Evolutionary conservation across 805 yeast genomes (phyloP).

Genomic region (Monosporozyma yasuniensis): DNA sequence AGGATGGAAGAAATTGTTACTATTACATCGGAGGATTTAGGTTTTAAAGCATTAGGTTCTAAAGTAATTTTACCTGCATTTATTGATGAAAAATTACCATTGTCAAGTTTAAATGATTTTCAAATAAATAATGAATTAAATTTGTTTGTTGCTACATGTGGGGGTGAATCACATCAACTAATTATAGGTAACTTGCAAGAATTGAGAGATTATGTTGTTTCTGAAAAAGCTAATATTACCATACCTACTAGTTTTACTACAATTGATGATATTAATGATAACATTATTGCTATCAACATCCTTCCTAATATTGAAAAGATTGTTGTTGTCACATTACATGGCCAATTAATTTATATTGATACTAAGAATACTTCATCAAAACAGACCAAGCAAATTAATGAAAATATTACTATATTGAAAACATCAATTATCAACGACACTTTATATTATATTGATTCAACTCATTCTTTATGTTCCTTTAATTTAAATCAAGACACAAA

Average conservation of each 20-base stretch:
- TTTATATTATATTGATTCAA: background rate
- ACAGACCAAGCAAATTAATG: background rate
- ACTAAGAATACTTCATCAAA: background rate
- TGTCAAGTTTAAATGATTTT: constrained; percentile 30
- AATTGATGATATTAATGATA: background rate
- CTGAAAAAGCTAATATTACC: constrained; percentile 10
- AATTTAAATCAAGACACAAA: background rate
- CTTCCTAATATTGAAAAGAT: background rate
- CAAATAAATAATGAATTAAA: constrained; percentile 29
- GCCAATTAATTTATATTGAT: background rate
- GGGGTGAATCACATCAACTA: constrained; percentile 16
- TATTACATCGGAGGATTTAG: constrained; percentile 34
- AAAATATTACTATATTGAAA: background rate
- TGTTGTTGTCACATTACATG: background rate
- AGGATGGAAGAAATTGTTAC: constrained; percentile 7
- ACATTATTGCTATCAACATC: background rate
- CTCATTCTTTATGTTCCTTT: background rate
- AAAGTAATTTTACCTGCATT: constrained; percentile 30
- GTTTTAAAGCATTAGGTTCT: constrained; percentile 34
- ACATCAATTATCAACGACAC: background rate
- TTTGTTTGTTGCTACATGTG: constrained; percentile 34
- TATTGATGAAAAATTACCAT: constrained; percentile 30
- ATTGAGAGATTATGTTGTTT: constrained; percentile 26
- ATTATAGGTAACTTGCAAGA: constrained; percentile 31
- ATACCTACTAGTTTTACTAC: background rate